phyloP scores from a whole-genome alignment of 2,329 filamentous ascomycete species.

The Colletotrichum cuscutae region DNA sequence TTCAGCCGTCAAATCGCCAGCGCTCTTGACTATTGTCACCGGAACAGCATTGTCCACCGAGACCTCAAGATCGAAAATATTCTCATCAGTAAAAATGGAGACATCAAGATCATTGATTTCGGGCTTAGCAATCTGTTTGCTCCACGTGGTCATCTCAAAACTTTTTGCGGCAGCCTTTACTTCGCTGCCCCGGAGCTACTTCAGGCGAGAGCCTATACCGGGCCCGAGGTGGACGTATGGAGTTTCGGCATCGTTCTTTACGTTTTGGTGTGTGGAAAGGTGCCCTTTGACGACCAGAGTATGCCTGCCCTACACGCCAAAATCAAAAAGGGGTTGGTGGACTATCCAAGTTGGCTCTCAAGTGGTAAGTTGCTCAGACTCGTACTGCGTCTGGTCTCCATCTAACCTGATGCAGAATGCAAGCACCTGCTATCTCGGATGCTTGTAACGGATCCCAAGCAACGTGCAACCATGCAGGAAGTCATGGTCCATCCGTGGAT shows the following conservation, averaged over 20 bases:
- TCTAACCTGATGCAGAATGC: constrained; percentile 76
- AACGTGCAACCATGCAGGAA: constrained; percentile 87
- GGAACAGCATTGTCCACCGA: constrained; percentile 97
- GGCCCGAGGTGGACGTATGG: constrained; percentile 97
- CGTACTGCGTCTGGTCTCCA: neutral
- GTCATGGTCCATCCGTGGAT: constrained; percentile 98
- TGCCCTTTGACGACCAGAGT: constrained; percentile 98
- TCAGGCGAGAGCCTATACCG: constrained; percentile 93
- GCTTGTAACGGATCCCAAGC: constrained; percentile 92
- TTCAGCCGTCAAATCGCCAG: constrained; percentile 98
- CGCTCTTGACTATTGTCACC: constrained; percentile 95
- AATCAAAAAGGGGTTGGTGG: constrained; percentile 96
- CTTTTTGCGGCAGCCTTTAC: constrained; percentile 97
- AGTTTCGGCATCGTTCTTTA: constrained; percentile 99
- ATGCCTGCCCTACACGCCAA: constrained; percentile 99
- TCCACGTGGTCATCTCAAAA: constrained; percentile 86
- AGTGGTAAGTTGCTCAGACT: constrained; percentile 69
- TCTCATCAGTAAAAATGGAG: constrained; percentile 97
- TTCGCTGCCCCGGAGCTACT: constrained; percentile 96
- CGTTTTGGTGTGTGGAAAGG: constrained; percentile 95
- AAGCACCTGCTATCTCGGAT: constrained; percentile 92
- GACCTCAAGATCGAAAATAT: constrained; percentile 99
- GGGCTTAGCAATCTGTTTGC: constrained; percentile 96
- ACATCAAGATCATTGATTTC: constrained; percentile 99
- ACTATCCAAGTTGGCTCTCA: constrained; percentile 94